Base-by-base conservation (phyloP, 2,329 filamentous ascomycete species). In the Passalora sequoiae region DNA sequence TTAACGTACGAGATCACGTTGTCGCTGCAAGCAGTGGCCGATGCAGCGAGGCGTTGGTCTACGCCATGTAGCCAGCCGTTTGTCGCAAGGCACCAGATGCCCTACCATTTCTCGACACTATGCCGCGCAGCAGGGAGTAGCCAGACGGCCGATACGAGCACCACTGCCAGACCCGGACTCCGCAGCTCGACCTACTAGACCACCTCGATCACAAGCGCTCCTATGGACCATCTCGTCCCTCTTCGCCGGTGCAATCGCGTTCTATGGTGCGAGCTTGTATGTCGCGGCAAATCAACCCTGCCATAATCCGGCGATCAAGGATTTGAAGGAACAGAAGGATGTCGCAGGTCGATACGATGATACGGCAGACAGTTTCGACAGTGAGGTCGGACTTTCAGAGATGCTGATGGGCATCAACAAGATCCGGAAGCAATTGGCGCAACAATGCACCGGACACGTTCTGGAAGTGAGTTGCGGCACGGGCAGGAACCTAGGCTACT, bases 381-480 rank as follows among this genome's bases (percentile, higher is more conserved):
- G 66, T 53, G 69, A 73, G 40, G 69, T 74, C 25, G 65, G 66
- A 41, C 55, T 63, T 13, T 66, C 66, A 4, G 72, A 75, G 51
- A 61, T 53, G 46, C 49, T 71, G 25, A 65, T 68, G 48, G 61
- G 70, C 16, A 54, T 74, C 40, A 67, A 59, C 19, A 55, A 53
- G 32, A 60, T 63, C 38, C 64, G 72, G 38, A 65, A 65, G 49
- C 57, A 64, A 47, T 58, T 75, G 19, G 63, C 65, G 3, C 47
- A 54, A 25, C 60, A 62, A 52, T 71, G 68, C 43, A 57, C 53
- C 9, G 72, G 72, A 1, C 62, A 75, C 56, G 71, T 75, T 10
- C 53, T 74, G 25, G 72, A 75, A 56, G 69, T 69, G 10, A 68
- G 68, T 15, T 72, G 69, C 33, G 72, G 72, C 5, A 74, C 72